Evolutionary conservation across 257 asterid genomes (phyloP).

Genomic region (Primulina eburnea): DNA sequence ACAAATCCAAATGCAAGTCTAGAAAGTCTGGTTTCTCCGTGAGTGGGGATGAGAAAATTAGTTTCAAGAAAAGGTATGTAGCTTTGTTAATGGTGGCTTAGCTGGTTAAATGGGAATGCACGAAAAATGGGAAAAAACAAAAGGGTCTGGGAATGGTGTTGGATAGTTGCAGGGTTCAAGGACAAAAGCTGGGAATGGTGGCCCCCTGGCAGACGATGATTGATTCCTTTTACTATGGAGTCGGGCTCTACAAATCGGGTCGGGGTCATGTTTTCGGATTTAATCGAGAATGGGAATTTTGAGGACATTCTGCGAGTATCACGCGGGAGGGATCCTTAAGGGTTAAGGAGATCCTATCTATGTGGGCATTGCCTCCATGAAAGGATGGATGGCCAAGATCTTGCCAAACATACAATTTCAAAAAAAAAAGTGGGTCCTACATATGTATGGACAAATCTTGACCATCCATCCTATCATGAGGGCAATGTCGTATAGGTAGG

Average conservation of each 20-base stretch:
- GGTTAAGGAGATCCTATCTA: too few species aligned
- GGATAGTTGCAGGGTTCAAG: constrained; percentile 36
- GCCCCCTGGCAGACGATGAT: constrained; percentile 42
- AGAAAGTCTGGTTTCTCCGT: constrained; percentile 23
- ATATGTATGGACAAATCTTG: too few species aligned
- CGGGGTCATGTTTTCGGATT: too few species aligned
- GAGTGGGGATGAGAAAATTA: constrained; percentile 6
- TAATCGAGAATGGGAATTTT: too few species aligned
- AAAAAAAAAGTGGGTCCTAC: too few species aligned
- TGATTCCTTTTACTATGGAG: not conserved
- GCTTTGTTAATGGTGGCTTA: constrained; percentile 26
- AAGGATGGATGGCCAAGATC: too few species aligned
- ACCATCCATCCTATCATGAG: too few species aligned
- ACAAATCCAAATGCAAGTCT: constrained; percentile 19
- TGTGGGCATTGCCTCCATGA: too few species aligned
- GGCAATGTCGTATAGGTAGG: too few species aligned
- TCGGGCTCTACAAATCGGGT: not conserved
- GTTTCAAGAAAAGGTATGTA: constrained; percentile 25
- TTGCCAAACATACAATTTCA: too few species aligned
- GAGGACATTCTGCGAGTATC: too few species aligned
- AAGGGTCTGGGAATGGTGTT: constrained; percentile 7
- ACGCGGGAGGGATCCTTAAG: too few species aligned
- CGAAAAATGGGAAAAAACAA: constrained; percentile 25
- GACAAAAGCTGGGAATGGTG: constrained; percentile 42
- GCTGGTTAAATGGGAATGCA: constrained; percentile 21